phyloP scores from a whole-genome alignment of 495 filamentous ascomycete species.

The Hyaloscypha variabilis region DNA sequence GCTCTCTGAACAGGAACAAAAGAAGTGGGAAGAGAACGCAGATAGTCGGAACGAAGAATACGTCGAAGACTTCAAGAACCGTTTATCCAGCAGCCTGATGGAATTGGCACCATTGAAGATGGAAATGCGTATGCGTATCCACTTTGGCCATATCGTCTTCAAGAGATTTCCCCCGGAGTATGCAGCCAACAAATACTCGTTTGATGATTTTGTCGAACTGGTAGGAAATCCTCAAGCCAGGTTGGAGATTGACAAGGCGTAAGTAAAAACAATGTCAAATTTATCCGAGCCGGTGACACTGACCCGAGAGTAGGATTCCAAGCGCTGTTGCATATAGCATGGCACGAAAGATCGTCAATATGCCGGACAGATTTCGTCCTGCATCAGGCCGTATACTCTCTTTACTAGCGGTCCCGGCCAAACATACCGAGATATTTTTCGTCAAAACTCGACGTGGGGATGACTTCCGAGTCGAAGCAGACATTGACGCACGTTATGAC shows the following conservation, averaged over 20 bases:
- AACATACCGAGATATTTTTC: conserved; percentile 30
- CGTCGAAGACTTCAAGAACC: conserved; percentile 20
- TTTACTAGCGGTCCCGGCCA: conserved; percentile 29
- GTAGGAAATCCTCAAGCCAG: conserved; percentile 35
- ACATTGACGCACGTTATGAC: conserved; percentile 28
- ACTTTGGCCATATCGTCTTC: conserved; percentile 58
- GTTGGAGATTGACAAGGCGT: conserved; percentile 40
- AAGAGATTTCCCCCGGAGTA: conserved; percentile 37
- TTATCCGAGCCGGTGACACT: background rate
- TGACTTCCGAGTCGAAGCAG: conserved; percentile 30
- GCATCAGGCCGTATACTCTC: conserved; percentile 23
- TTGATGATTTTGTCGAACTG: conserved; percentile 54
- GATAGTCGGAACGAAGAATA: background rate
- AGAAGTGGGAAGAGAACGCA: conserved; percentile 15
- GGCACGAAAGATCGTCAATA: conserved; percentile 7
- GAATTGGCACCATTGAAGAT: conserved; percentile 32
- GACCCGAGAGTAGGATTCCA: conserved; percentile 9
- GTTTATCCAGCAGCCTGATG: conserved; percentile 29
- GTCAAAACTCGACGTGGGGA: conserved; percentile 25
- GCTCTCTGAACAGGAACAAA: conserved; percentile 4
- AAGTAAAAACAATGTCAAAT: conserved; percentile 13
- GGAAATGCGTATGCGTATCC: conserved; percentile 55
- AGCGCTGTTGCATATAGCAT: conserved; percentile 8
- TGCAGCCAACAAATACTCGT: conserved; percentile 35
- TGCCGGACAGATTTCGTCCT: conserved; percentile 6